These are phyloP conservation scores for Leishmania amazonensis DNA, from an alignment of 208 protist genomes.

Conservation along the genomic window DNA sequence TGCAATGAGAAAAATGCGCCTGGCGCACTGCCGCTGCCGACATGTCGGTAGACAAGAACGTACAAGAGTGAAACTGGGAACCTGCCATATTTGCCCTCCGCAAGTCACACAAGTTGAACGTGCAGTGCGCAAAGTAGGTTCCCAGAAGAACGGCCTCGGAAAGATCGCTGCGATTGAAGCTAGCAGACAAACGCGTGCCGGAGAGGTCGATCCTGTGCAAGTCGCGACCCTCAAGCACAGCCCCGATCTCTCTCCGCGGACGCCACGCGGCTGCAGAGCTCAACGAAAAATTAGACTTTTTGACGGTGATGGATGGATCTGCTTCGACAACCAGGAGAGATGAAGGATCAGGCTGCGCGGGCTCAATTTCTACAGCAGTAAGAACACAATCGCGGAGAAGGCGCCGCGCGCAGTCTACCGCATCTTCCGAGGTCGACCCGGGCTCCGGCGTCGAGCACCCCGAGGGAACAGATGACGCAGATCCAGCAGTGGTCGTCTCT, in stretches of 20 bases:
- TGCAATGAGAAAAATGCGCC: slow-evolving; percentile 76
- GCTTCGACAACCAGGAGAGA: slow-evolving; percentile 1
- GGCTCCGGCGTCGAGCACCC: not conserved
- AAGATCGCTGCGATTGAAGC: slow-evolving; percentile 77
- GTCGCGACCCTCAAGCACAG: slow-evolving; percentile 67
- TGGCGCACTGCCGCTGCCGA: slow-evolving; percentile 29
- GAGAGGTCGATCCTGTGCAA: slow-evolving; percentile 59
- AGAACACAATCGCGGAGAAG: slow-evolving; percentile 48
- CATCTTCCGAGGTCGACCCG: not conserved
- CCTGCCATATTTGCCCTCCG: slow-evolving; percentile 36
- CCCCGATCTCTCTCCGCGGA: slow-evolving; percentile 47
- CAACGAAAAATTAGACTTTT: not conserved
- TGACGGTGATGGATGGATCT: not conserved
- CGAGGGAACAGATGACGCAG: not conserved
- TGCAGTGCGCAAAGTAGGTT: slow-evolving; percentile 51
- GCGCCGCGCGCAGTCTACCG: slow-evolving; percentile 12
- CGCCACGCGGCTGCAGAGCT: slow-evolving; percentile 8
- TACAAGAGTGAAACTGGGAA: slow-evolving; percentile 76
- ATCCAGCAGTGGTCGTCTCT: slow-evolving; percentile 19
- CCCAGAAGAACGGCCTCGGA: slow-evolving; percentile 31
- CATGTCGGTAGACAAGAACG: slow-evolving; percentile 62
- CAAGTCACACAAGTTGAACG: slow-evolving; percentile 69
- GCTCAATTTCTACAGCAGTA: slow-evolving; percentile 35
- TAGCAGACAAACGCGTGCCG: slow-evolving; percentile 48
- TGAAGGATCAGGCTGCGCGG: slow-evolving; percentile 5